phyloP scores from a whole-genome alignment of 371 early-diverging fungal genomes.

The Mucor piriformis region DNA sequence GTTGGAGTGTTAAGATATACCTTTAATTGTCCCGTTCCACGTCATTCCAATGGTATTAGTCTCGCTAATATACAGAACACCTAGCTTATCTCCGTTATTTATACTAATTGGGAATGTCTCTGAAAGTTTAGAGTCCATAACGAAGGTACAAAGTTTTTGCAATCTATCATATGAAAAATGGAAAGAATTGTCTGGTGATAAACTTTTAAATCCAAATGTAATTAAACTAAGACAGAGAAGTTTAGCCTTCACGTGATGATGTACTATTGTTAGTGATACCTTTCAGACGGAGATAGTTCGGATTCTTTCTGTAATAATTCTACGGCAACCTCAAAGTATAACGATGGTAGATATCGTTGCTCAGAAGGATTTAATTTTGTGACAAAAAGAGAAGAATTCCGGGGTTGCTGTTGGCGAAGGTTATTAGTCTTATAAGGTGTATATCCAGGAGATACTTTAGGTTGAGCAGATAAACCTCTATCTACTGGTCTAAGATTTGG shows the following conservation, averaged over 20 bases:
- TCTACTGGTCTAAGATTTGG: constrained; percentile 30
- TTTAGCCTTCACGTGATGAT: not conserved
- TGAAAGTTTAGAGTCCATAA: not conserved
- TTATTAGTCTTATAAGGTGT: not conserved
- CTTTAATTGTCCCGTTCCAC: constrained; percentile 24
- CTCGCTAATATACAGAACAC: constrained; percentile 32
- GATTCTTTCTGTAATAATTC: constrained; percentile 15
- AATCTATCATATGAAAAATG: constrained; percentile 28
- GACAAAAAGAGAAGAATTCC: constrained; percentile 2
- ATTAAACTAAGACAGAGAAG: constrained; percentile 10
- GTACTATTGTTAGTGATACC: constrained; percentile 1
- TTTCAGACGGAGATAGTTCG: constrained; percentile 3
- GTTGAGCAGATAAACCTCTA: not conserved
- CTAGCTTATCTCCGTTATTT: constrained; percentile 34
- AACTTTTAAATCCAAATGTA: constrained; percentile 26
- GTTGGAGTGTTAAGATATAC: constrained; percentile 6
- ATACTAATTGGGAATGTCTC: not conserved
- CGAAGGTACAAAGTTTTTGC: constrained; percentile 12
- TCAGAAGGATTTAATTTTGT: not conserved
- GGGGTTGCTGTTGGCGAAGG: not conserved
- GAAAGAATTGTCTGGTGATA: constrained; percentile 16
- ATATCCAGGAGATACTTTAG: not conserved
- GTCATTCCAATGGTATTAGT: constrained; percentile 23
- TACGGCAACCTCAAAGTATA: constrained; percentile 39
- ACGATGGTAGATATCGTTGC: constrained; percentile 20